phyloP scores from a whole-genome alignment of 108 stramenopile genomes.

The Nitzschia sp. region DNA sequence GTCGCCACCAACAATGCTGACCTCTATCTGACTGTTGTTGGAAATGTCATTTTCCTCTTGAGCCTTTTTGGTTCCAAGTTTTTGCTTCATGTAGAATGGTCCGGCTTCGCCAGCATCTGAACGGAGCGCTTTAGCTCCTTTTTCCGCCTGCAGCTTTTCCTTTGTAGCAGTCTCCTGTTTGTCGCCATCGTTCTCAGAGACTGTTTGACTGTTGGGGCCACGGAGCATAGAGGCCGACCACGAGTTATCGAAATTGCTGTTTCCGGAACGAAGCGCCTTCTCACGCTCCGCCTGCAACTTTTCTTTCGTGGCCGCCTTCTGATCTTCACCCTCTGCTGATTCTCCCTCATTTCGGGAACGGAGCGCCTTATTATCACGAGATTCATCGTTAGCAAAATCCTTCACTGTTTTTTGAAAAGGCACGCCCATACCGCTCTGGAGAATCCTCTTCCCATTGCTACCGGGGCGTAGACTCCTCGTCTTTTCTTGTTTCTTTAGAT shows the following conservation, averaged over 20 bases:
- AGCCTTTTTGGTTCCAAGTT: neutral
- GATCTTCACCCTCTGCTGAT: neutral
- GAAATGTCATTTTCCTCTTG: neutral
- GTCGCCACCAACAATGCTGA: constrained; percentile 34
- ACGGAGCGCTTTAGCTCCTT: neutral
- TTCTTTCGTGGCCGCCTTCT: no score
- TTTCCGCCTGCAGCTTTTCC: neutral
- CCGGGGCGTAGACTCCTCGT: no score
- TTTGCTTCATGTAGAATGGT: neutral
- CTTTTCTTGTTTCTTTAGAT: no score
- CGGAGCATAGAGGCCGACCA: no score
- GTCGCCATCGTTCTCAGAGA: no score
- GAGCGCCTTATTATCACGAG: neutral
- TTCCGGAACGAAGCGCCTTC: neutral
- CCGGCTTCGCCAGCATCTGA: neutral
- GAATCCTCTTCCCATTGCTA: no score
- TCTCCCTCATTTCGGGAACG: no score
- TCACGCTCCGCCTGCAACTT: neutral
- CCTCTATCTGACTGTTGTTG: neutral
- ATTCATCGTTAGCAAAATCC: no score
- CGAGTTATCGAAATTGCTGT: no score
- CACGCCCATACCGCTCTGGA: no score
- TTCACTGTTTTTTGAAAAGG: no score
- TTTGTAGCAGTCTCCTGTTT: neutral
- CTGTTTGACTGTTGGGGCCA: no score